Evolutionary conservation across 2,329 filamentous ascomycete species (phyloP).

Genomic region (Colletotrichum magnum): DNA sequence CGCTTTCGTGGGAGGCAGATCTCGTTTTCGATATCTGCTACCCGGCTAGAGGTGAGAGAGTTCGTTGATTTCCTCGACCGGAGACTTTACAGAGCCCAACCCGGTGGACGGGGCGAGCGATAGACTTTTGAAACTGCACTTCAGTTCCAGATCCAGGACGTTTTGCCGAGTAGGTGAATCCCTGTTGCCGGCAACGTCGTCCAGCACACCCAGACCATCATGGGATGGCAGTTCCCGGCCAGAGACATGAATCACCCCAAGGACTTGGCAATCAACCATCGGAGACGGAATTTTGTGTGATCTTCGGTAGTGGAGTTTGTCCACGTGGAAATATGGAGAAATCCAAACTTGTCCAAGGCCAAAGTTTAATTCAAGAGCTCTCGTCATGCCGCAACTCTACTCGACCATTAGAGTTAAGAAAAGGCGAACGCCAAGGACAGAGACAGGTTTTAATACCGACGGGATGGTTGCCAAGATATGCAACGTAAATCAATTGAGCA

Average conservation of each 20-base stretch:
- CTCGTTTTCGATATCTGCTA: no score
- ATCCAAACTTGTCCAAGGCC: not conserved
- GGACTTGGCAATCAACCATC: conserved; percentile 3
- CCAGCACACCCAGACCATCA: not conserved
- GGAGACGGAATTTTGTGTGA: not conserved
- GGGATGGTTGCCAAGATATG: conserved; percentile 4
- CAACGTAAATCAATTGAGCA: not conserved
- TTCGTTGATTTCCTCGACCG: not conserved
- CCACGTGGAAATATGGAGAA: not conserved
- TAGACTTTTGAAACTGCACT: conserved; percentile 10
- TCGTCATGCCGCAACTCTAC: not conserved
- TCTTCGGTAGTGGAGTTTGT: rapidly evolving
- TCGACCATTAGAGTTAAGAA: not conserved
- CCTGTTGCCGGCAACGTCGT: not conserved
- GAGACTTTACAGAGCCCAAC: conserved; percentile 4
- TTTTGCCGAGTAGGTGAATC: not conserved
- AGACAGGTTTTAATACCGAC: not conserved
- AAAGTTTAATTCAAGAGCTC: not conserved
- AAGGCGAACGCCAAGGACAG: not conserved
- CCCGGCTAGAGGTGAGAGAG: no score
- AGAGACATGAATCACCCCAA: not conserved
- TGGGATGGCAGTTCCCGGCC: not conserved
- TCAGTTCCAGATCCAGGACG: not conserved
- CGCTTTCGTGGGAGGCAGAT: no score
- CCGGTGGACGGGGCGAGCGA: not conserved